These are phyloP conservation scores for Colletotrichum liriopes DNA, from an alignment of 2,329 filamentous ascomycete genomes.

Conservation along the genomic window DNA sequence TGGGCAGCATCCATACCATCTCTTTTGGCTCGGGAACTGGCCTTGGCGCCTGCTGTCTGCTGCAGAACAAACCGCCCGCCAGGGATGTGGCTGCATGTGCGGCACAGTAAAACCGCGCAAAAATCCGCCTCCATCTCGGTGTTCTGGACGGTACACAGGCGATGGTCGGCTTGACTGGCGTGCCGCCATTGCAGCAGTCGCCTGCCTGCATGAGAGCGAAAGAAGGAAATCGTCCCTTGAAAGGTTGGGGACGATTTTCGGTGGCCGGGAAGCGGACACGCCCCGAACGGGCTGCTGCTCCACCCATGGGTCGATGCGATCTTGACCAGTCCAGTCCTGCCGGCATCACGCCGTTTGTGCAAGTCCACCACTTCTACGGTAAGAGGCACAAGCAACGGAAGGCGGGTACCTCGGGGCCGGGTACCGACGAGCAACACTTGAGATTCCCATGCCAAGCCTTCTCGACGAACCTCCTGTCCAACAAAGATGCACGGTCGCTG, in stretches of 20 bases:
- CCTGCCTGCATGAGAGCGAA: conserved; percentile 25
- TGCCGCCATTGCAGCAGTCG: conserved; percentile 1
- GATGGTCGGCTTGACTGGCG: conserved; percentile 32
- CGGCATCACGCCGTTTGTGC: conserved; percentile 31
- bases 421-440: conserved; percentile 17
- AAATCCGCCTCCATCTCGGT: conserved; percentile 15
- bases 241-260: conserved; percentile 2
- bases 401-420: conserved; percentile 39
- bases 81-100: conserved; percentile 31
- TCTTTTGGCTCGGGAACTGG: conserved; percentile 33
- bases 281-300: conserved; percentile 26
- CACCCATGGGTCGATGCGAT: conserved; percentile 35
- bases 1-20: conserved; percentile 35
- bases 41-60: conserved; percentile 38
- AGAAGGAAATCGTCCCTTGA: not conserved
- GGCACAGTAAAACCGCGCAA: conserved; percentile 35
- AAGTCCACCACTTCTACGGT: conserved; percentile 1
- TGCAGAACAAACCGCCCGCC: conserved; percentile 35
- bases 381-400: conserved; percentile 11
- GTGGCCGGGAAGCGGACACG: conserved; percentile 29
- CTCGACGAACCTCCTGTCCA: conserved; percentile 10
- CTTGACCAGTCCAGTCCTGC: conserved; percentile 20
- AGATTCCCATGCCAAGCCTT: conserved; percentile 21
- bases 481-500: conserved; percentile 17
- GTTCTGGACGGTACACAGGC: conserved; percentile 11